Base-by-base conservation (phyloP, 2,329 filamentous ascomycete genomes). In the Clonostachys rhizophaga region DNA sequence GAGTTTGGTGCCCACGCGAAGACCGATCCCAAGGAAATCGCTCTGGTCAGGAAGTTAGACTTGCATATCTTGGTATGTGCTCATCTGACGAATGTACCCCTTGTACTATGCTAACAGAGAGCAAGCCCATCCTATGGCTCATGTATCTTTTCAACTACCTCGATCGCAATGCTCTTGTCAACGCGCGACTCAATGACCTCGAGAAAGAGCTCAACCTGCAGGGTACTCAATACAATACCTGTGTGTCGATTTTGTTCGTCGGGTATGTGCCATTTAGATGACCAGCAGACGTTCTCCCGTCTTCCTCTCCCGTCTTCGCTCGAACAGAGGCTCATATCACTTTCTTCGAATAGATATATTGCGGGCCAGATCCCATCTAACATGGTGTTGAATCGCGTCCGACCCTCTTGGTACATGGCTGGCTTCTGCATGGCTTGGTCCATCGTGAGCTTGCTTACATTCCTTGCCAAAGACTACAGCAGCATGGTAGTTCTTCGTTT, bases 351-450 rank as follows among this genome's bases (percentile, higher is more conserved):
- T 42, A 68, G 24, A 30, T 30, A 30, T 10, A 30, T 30, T 5
- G 24, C 24, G 9, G 24, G 40, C 13, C 3, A 51, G 49, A 62
- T 84, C 0, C 81, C 81, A 0, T 82, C 78, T 24, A 50, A 50
- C 46, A 50, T 50, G 49, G 17, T 50, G 4, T 20, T 24, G 4
- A 52, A 50, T 8, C 40, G 48, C 52, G 17, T 49, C 55, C 59
- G 62, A 17, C 66, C 66, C 0, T 61, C 58, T 14, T 52, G 61
- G 17, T 70, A 68, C 48, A 63, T 69, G 6, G 48, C 50, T 18
- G 14, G 41, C 16, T 37, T 36, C 30, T 48, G 48, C 2, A 41
- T 48, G 12, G 36, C 52, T 9, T 54, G 50, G 52, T 50, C 50
- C 2, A 45, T 46, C 2, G 48, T 52, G 17, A 52, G 50, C 5